phyloP scores from a whole-genome alignment of 768 basidiomycete species.

The Boletus speciosus region DNA sequence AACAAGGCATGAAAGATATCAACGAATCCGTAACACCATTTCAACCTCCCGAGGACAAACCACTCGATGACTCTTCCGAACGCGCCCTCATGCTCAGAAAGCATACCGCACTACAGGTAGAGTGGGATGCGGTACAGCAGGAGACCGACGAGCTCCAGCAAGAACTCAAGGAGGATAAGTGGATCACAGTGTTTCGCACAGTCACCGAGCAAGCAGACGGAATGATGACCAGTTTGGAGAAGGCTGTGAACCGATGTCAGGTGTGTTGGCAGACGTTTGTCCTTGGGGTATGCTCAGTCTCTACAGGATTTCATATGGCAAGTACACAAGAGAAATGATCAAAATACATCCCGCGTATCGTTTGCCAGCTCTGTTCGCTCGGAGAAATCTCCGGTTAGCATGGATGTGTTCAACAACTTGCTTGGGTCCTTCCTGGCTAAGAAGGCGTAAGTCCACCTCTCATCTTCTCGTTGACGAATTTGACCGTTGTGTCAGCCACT shows the following conservation, averaged over 20 bases:
- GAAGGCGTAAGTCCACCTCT: constrained; percentile 62
- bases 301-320: constrained; percentile 82
- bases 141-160: constrained; percentile 81
- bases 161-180: constrained; percentile 96
- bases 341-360: constrained; percentile 39
- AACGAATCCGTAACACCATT: constrained; percentile 64
- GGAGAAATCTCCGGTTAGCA: constrained; percentile 50
- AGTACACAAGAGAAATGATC: constrained; percentile 60
- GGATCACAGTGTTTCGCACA: constrained; percentile 92
- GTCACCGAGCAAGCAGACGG: constrained; percentile 94
- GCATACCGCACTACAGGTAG: constrained; percentile 63
- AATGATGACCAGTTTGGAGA: constrained; percentile 96
- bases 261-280: constrained; percentile 40
- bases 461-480: constrained; percentile 3
- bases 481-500: constrained; percentile 58
- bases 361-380: constrained; percentile 44
- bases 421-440: constrained; percentile 81
- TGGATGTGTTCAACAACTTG: constrained; percentile 64
- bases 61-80: constrained; percentile 41
- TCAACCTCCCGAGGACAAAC: constrained; percentile 45
- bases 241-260: constrained; percentile 86
- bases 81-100: constrained; percentile 58
- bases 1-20: constrained; percentile 67
- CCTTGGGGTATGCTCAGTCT: background rate
- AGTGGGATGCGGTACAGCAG: constrained; percentile 80